These are phyloP conservation scores for Bonia amplexicaulis DNA, from an alignment of 176 grass and related monocot genomes.

Conservation along the genomic window DNA sequence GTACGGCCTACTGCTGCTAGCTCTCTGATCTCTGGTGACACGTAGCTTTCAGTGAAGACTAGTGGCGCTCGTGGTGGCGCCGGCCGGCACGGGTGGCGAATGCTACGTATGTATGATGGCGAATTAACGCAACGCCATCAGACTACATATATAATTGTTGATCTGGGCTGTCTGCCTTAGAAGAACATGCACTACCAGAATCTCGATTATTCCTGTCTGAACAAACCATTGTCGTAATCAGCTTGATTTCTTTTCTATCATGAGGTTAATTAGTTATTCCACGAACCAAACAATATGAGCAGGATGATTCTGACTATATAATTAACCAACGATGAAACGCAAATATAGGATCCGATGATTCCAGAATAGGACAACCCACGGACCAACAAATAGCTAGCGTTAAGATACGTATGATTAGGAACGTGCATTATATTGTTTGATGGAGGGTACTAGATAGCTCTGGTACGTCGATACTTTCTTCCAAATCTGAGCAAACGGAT, in stretches of 20 bases:
- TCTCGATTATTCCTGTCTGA: neutral
- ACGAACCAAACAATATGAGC: neutral
- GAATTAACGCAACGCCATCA: neutral
- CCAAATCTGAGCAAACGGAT: neutral
- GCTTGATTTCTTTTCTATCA: neutral
- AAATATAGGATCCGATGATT: neutral
- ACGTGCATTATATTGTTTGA: neutral
- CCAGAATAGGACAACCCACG: neutral
- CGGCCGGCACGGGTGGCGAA: neutral
- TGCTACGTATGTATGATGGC: too few species aligned
- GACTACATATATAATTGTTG: neutral
- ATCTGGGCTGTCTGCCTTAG: neutral
- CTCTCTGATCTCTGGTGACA: neutral
- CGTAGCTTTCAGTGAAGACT: constrained; percentile 8
- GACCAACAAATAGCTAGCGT: neutral
- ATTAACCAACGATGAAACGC: neutral
- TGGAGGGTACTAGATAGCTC: neutral
- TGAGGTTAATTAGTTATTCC: neutral
- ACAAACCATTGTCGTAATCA: neutral
- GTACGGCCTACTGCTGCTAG: neutral
- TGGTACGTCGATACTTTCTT: neutral
- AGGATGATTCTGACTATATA: neutral
- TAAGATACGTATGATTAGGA: neutral
- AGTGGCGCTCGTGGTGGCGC: neutral
- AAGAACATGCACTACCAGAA: neutral